These are phyloP conservation scores for Podila minutissima DNA, from an alignment of 192 early-diverging fungal genomes.

Conservation along the genomic window DNA sequence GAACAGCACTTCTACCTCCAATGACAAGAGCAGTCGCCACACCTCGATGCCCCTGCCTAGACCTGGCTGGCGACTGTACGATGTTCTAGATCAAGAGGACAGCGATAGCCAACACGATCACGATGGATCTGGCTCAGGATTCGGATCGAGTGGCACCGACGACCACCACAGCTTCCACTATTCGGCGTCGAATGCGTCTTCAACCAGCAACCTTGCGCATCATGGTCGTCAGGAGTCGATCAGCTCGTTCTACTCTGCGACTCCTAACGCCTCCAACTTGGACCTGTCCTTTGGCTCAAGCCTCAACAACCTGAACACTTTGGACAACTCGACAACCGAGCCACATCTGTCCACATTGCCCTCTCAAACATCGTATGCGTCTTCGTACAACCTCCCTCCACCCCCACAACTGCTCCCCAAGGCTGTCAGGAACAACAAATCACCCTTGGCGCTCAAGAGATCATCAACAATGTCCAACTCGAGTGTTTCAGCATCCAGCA, in stretches of 20 bases:
- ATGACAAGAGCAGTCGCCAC: conserved; percentile 26
- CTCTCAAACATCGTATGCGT: background rate
- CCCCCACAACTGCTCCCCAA: conserved; percentile 4
- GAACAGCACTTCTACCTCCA: background rate
- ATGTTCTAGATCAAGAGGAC: conserved; percentile 20
- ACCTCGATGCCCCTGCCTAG: conserved; percentile 40
- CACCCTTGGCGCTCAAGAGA: conserved; percentile 24
- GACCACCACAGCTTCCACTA: conserved; percentile 24
- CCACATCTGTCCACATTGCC: background rate
- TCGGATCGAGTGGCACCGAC: background rate
- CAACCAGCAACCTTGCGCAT: conserved; percentile 26
- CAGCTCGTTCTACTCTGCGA: conserved; percentile 33
- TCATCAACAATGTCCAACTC: conserved; percentile 28
- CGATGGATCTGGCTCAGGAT: background rate
- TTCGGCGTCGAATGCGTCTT: conserved; percentile 39
- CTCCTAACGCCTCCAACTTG: conserved; percentile 37
- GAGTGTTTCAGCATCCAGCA: conserved; percentile 20
- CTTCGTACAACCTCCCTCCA: background rate
- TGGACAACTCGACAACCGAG: background rate
- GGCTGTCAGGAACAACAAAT: conserved; percentile 32
- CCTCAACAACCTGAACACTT: conserved; percentile 1
- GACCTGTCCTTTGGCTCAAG: conserved; percentile 14
- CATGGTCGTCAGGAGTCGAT: conserved; percentile 30
- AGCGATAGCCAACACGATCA: conserved; percentile 4
- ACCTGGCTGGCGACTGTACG: conserved; percentile 39